Conservation (phyloP, 345 rosid genomes). For the Salix suchowensis region DNA sequence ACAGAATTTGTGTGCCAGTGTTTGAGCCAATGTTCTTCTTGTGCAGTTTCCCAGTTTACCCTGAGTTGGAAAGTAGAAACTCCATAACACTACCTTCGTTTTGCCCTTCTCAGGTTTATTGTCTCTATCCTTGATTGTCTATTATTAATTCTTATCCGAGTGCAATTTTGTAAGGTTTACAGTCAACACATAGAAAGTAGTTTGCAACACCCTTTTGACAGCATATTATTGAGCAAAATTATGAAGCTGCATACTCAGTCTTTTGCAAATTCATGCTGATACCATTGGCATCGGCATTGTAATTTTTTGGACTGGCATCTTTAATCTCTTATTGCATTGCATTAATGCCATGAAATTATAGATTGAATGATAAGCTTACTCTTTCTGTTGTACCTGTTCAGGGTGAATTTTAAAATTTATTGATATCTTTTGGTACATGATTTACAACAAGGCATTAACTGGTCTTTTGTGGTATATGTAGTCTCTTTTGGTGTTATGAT, state of each 20-base stretch:
- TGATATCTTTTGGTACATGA: background rate
- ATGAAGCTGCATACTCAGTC: background rate
- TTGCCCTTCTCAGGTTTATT: conserved; percentile 83
- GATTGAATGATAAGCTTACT: background rate
- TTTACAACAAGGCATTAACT: background rate
- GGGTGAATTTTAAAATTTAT: background rate
- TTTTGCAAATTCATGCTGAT: background rate
- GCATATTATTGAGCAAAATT: background rate
- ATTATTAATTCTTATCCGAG: background rate
- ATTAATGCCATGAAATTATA: background rate
- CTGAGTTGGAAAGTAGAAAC: conserved; percentile 85
- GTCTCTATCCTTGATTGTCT: background rate
- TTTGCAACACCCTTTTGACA: background rate
- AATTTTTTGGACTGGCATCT: background rate
- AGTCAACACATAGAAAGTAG: background rate
- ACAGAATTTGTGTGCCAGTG: background rate
- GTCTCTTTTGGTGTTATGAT: background rate
- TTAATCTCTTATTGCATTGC: background rate
- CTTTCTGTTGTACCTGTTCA: background rate
- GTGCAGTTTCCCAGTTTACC: conserved; percentile 74
- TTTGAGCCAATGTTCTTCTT: conserved; percentile 18
- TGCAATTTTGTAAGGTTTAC: background rate
- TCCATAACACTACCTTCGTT: conserved; percentile 64
- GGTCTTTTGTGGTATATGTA: background rate
- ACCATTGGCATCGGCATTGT: background rate